phyloP scores from a whole-genome alignment of 2,329 filamentous ascomycete genomes.

The Fusarium sp. region DNA sequence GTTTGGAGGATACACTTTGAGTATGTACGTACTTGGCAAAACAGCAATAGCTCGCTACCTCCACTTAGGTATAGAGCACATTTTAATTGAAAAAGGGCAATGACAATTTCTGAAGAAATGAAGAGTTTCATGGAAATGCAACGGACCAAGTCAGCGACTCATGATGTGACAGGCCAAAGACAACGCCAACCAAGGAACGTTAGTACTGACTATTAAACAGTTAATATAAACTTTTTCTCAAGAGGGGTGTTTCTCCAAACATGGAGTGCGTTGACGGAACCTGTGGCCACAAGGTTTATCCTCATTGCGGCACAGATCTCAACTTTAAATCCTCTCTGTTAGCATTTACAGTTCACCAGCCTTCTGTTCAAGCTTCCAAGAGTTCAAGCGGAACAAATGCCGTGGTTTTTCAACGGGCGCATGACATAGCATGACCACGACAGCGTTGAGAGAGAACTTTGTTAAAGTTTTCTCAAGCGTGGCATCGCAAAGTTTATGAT shows the following conservation, averaged over 20 bases:
- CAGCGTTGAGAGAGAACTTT: neutral
- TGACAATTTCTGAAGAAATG: conserved; percentile 31
- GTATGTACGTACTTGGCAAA: conserved; percentile 41
- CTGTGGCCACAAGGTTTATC: conserved; percentile 14
- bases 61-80: conserved; percentile 29
- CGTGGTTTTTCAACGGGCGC: neutral
- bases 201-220: conserved; percentile 11
- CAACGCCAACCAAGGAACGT: neutral
- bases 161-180: conserved; percentile 10
- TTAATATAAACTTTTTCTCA: neutral
- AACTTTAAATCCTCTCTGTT: conserved; percentile 20
- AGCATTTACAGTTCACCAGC: conserved; percentile 13
- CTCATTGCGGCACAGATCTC: conserved; percentile 24
- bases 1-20: conserved; percentile 32
- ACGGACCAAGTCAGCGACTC: neutral
- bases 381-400: neutral
- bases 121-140: conserved; percentile 8
- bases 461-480: conserved; percentile 8
- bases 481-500: conserved; percentile 5
- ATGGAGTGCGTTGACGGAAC: neutral
- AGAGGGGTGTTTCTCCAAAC: neutral
- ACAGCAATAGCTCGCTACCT: conserved; percentile 35
- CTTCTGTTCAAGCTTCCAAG: conserved; percentile 1
- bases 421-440: conserved; percentile 1
- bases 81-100: conserved; percentile 38